Evolutionary conservation across 805 yeast genomes (phyloP), one percentile per base, ranked within the genome.

Genomic region (Yamadazyma endophytica): DNA sequence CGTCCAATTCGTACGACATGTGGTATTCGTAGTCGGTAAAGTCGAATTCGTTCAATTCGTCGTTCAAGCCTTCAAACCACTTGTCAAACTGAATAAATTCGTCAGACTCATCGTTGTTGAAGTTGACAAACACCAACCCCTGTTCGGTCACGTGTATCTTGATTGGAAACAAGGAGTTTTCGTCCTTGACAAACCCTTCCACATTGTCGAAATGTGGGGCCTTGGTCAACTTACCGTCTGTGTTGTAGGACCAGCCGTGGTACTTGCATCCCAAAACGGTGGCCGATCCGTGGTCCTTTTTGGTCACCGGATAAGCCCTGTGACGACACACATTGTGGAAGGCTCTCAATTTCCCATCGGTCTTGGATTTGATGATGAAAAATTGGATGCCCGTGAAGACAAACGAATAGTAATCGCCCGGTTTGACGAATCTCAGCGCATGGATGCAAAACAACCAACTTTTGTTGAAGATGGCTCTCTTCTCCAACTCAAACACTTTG

Each of bases 241-340:
- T 60, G 47, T 74, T 73, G 56, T 76, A 76, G 16, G 78, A 68
- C 82, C 82, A 76, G 15, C 82, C 82, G 43, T 76, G 82, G 50
- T 76, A 76, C 43, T 73, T 68, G 53, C 82, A 76, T 24, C 80
- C 80, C 20, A 76, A 54, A 24, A 76, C 64, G 12, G 61, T 64
- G 2, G 80, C 67, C n/a, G 78, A 72, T 17, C 82, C 82, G 41
- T 69, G 57, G 21, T 74, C 74, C 47, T 76, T 76, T 50, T 72
- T 64, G 17, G 76, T 71, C 24, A 76, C 77, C 1, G 82, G 82
- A 43, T 68, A 76, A 5, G 81, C 82, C 49, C 82, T 62, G 55
- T 76, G 82, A 44, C 82, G 77, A 46, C 82, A 76, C 21, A 76
- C 73, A 44, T 76, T 76, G 51, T 76, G 82, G 59, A 76, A 76